Conservation (phyloP, 495 filamentous ascomycete genomes). For the Aspergillus wentii region DNA sequence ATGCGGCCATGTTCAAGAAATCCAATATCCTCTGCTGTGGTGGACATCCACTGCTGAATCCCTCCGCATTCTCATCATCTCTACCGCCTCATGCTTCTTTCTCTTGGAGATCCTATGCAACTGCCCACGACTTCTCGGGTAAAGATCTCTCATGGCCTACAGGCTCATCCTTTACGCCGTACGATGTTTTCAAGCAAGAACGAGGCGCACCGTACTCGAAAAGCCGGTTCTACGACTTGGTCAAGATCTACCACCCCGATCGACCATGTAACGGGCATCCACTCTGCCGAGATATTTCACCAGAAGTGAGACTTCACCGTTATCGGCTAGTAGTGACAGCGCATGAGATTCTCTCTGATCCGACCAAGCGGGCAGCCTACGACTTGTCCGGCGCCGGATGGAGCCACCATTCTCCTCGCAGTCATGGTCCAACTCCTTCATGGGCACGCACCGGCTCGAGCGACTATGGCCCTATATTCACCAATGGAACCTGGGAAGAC, state of each 20-base stretch:
- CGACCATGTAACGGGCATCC: constrained; percentile 48
- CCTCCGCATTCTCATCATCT: constrained; percentile 14
- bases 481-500: constrained; percentile 97
- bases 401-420: constrained; percentile 39
- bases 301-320: constrained; percentile 65
- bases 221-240: constrained; percentile 76
- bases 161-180: constrained; percentile 59
- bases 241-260: constrained; percentile 95
- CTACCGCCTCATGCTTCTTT: constrained; percentile 4
- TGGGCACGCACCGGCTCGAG: constrained; percentile 17
- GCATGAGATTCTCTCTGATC: constrained; percentile 86
- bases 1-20: constrained; percentile 42
- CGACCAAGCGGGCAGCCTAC: constrained; percentile 70
- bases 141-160: constrained; percentile 34
- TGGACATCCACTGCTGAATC: constrained; percentile 26
- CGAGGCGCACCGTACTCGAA: constrained; percentile 71
- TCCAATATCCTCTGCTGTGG: constrained; percentile 15
- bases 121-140: constrained; percentile 16
- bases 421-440: constrained; percentile 2
- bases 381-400: constrained; percentile 80
- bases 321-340: constrained; percentile 84
- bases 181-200: constrained; percentile 74
- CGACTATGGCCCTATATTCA: constrained; percentile 48
- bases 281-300: constrained; percentile 43
- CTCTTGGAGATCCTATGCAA: constrained; percentile 25